Evolutionary conservation across 192 early-diverging fungal species (phyloP), one percentile per base, ranked within the genome.

Genomic region (Cladochytrium replicatum): DNA sequence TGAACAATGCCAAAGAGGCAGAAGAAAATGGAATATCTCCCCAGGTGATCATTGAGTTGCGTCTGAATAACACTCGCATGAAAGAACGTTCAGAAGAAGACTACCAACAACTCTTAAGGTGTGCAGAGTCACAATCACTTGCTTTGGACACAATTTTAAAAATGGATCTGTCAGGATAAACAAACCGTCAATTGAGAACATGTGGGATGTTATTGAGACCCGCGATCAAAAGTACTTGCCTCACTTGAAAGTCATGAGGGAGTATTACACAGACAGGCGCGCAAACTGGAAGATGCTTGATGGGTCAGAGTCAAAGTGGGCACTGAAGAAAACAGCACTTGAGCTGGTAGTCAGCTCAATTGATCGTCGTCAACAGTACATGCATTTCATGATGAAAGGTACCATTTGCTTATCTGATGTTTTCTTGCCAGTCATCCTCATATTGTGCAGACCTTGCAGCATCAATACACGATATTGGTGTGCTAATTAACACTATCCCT

Each of bases 1-100:
- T 52, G 0, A 9, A 43, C 7, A 71, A 78, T 40, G 71, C 74
- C 1, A 24, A 56, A 25, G 31, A 25, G 5, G 61, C 77, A 6
- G 71, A 77, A 63, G 34, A 47, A 29, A 39, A 32, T 13, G 64
- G 61, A 2, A 47, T 80, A 9, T 37, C 58, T 24, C 74, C 77
- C 7, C 71, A 78, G 26, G 3, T 60, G 11, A 57, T 72, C 6
- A 29, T 78, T 23, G 21, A 67, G n/a, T 37, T 78, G 29, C 28
- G 56, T 4, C 38, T 72, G 9, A n/a, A 43, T 7, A 40, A 62
- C 4, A 21, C 44, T 17, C 50, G 54, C 11, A 52, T 64, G 41
- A 3, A 32, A 11, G 17, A 40, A 15, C 50, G 69, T 4, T 40
- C 46, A 9, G 22, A 27, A 13, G 24, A 32, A 2, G 60, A 71